Conservation (phyloP, 2,329 filamentous ascomycete genomes). For the Xylaria sp. region DNA sequence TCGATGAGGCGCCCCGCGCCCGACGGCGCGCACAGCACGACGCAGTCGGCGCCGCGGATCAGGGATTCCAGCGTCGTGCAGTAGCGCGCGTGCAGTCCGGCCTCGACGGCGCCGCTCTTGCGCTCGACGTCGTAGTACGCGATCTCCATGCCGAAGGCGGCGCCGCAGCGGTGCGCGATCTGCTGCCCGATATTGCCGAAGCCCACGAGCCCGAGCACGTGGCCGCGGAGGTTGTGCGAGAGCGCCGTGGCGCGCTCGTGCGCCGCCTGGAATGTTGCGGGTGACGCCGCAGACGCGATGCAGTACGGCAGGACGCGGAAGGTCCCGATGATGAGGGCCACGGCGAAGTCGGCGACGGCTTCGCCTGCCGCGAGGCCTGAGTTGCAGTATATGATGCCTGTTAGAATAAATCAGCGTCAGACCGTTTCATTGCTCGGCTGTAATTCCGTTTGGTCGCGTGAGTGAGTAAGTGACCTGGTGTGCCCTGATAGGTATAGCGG, state of each 20-base stretch:
- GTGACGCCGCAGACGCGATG: slow-evolving; percentile 62
- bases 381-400: slow-evolving; percentile 78
- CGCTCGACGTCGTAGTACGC: slow-evolving; percentile 70
- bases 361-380: slow-evolving; percentile 76
- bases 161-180: slow-evolving; percentile 67
- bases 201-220: slow-evolving; percentile 73
- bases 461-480: not conserved
- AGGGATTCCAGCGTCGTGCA: slow-evolving; percentile 64
- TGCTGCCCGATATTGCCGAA: slow-evolving; percentile 73
- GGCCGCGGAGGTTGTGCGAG: slow-evolving; percentile 72
- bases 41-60: slow-evolving; percentile 65
- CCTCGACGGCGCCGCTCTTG: slow-evolving; percentile 58
- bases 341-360: slow-evolving; percentile 76
- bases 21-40: slow-evolving; percentile 70
- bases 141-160: slow-evolving; percentile 74
- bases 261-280: slow-evolving; percentile 60
- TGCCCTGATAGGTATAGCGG: not conserved
- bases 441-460: not conserved
- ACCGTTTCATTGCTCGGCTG: not conserved
- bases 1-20: slow-evolving; percentile 61
- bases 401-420: not conserved
- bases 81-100: slow-evolving; percentile 58
- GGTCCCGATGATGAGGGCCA: slow-evolving; percentile 74
- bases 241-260: slow-evolving; percentile 68
- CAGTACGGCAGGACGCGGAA: slow-evolving; percentile 77